Conservation (phyloP, 208 protist species). For the Leishmania tropica region DNA sequence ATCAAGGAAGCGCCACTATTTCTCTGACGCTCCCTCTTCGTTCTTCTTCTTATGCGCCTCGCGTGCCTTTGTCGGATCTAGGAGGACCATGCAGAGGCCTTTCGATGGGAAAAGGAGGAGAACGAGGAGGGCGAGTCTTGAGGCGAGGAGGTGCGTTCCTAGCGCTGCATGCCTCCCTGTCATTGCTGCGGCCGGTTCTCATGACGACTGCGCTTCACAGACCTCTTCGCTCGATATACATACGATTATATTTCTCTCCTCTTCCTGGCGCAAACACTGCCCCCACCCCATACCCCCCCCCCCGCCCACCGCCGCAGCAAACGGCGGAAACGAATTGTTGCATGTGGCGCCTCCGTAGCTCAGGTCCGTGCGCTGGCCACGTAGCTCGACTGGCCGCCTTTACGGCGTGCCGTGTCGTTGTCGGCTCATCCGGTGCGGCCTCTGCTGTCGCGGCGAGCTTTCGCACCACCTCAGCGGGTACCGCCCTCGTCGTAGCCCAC, state of each 20-base stretch:
- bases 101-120: neutral
- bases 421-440: neutral
- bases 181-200: neutral
- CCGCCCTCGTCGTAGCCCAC: slow-evolving; percentile 8
- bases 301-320: neutral
- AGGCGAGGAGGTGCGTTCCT: neutral
- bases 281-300: neutral
- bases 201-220: neutral
- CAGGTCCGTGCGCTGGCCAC: neutral
- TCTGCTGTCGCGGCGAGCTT: neutral
- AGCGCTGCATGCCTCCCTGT: neutral
- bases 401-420: slow-evolving; percentile 10
- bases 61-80: neutral
- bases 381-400: neutral
- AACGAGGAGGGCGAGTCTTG: neutral
- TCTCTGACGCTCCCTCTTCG: neutral
- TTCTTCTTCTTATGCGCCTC: neutral
- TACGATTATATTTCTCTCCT: neutral
- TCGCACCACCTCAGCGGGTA: neutral
- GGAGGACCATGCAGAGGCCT: neutral
- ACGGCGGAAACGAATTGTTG: neutral
- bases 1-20: neutral
- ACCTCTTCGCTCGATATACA: neutral
- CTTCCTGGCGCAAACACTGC: neutral
- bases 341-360: slow-evolving; percentile 4